Evolutionary conservation across 441 rosid genomes (phyloP), one percentile per base, ranked within the genome.

Genomic region (Gossypium lobatum): DNA sequence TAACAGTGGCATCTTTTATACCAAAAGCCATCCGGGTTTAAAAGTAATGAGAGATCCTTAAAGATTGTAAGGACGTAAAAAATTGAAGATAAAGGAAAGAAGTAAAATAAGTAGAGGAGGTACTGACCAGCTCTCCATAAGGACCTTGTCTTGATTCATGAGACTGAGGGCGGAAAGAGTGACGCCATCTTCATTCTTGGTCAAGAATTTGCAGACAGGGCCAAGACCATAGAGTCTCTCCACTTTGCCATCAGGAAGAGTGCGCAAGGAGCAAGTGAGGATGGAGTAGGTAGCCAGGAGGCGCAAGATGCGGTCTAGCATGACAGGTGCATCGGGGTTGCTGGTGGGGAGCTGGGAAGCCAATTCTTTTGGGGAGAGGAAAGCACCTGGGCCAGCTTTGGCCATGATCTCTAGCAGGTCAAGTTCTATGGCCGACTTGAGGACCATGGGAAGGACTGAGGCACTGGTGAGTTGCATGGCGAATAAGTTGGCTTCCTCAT

Each of bases 61-160:
- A 34, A 34, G 39, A 34, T 6, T 34, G 39, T 34, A 34, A 6
- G 39, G 39, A 34, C 39, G 39, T 34, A 34, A 34, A 34, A 37
- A 16, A 53, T 53, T 53, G 9, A 53, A 57, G 26, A 57, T 9
- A 21, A 28, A 74, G 59, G 17, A 18, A 46, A 42, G 0, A 11
- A 69, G 18, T 3, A 21, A 26, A 61, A 1, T 17, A 31, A 68
- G 45, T 5, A 25, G 17, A 50, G 9, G 42, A 6, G 37, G 10
- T 25, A 3, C 18, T 60, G 79, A 90, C 95, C 97, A 92, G 86
- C 91, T 90, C 60, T 92, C 97, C 95, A 92, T 92, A 74, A 90
- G 89, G 59, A 92, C 83, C 80, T 88, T 88, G 72, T 88, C 97
- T 77, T 92, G 93, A 74, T 86, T 87, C 93, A 92, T 86, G 73